Evolutionary conservation across 768 basidiomycete species (phyloP).

Genomic region (Tricholomella constricta): DNA sequence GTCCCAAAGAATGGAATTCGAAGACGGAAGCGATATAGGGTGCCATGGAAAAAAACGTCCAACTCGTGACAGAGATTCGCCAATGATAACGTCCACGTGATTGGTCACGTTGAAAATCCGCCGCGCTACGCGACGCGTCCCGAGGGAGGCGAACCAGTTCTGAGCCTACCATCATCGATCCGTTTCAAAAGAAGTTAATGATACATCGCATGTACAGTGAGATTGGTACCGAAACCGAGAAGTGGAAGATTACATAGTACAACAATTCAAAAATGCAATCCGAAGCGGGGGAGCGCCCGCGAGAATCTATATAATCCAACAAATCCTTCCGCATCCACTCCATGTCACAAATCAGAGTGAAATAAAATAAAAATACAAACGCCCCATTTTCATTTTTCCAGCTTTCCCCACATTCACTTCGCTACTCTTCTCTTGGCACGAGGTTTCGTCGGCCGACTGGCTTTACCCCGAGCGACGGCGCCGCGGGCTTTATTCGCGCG

Average conservation of each 20-base stretch:
- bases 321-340: slow-evolving; percentile 1
- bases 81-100: slow-evolving; percentile 27
- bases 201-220: neutral
- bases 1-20: too few relatives aligned
- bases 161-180: neutral
- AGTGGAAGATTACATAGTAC: slow-evolving; percentile 3
- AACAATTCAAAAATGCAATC: slow-evolving; percentile 1
- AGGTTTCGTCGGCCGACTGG: slow-evolving; percentile 5
- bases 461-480: slow-evolving; percentile 4
- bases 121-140: slow-evolving; percentile 11
- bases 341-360: slow-evolving; percentile 1
- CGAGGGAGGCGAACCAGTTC: neutral
- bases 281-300: neutral
- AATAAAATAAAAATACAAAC: slow-evolving; percentile 12
- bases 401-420: slow-evolving; percentile 6
- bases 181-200: neutral
- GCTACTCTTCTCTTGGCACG: slow-evolving; percentile 12
- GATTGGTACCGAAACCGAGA: neutral
- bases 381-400: neutral
- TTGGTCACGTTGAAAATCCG: slow-evolving; percentile 13
- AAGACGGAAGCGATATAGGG: too few relatives aligned
- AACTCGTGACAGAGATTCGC: slow-evolving; percentile 10
- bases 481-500: slow-evolving; percentile 25
- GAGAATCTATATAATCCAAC: slow-evolving; percentile 6
- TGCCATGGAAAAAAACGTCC: neutral